Percentiles rank a stretch among this genome's conserved stretches.
These are phyloP conservation scores for Candida glucosophila DNA, from an alignment of 1,139 yeast species.

Conservation along the genomic window DNA sequence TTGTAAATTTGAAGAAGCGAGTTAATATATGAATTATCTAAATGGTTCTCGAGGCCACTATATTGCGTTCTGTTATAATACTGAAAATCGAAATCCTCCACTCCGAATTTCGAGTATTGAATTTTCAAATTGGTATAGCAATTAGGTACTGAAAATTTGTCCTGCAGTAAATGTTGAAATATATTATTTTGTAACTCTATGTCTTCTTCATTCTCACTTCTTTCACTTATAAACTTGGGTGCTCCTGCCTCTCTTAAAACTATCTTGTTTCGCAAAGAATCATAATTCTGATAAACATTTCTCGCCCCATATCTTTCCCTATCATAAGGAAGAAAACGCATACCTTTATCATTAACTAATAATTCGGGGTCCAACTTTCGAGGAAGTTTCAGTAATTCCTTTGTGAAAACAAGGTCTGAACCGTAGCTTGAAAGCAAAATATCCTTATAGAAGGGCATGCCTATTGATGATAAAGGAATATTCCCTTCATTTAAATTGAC, in stretches of 20 bases:
- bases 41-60: constrained; percentile 86
- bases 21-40: constrained; percentile 75
- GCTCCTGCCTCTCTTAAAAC: constrained; percentile 14
- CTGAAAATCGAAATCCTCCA: constrained; percentile 86
- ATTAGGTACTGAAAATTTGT: constrained; percentile 37
- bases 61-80: constrained; percentile 67
- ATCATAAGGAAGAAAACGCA: constrained; percentile 38
- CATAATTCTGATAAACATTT: constrained; percentile 40
- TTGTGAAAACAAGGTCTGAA: constrained; percentile 44
- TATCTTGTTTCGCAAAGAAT: constrained; percentile 26
- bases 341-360: constrained; percentile 11
- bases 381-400: constrained; percentile 46
- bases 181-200: constrained; percentile 12
- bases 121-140: constrained; percentile 72
- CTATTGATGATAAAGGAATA: constrained; percentile 60
- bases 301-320: constrained; percentile 47
- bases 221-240: constrained; percentile 73
- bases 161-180: constrained; percentile 22
- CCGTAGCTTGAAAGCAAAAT: constrained; percentile 79
- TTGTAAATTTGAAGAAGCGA: constrained; percentile 77
- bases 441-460: constrained; percentile 83
- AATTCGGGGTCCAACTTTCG: constrained; percentile 31
- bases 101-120: constrained; percentile 83
- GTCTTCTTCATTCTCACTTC: constrained; percentile 15
- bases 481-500: constrained; percentile 10